These are phyloP conservation scores for Phytophthora europaea DNA, from an alignment of 352 stramenopile species.

Conservation along the genomic window DNA sequence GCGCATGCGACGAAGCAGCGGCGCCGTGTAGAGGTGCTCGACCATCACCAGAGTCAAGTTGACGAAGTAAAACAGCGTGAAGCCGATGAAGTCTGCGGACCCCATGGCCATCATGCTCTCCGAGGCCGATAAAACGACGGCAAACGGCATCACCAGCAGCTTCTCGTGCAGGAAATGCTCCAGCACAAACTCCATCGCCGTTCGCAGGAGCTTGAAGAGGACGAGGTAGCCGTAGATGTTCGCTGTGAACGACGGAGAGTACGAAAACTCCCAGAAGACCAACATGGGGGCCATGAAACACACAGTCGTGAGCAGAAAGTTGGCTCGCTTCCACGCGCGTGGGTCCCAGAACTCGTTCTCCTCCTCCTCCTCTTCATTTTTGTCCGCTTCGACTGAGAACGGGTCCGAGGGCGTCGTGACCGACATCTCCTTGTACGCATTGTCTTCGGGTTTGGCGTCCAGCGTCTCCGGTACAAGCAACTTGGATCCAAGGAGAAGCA, in stretches of 20 bases:
- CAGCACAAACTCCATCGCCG: slow-evolving; percentile 85
- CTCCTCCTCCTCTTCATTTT: slow-evolving; percentile 63
- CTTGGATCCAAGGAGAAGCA: slow-evolving; percentile 67
- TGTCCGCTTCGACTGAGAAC: slow-evolving; percentile 65
- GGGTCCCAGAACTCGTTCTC: slow-evolving; percentile 86
- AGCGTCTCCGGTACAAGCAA: slow-evolving; percentile 90
- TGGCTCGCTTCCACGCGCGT: slow-evolving; percentile 91
- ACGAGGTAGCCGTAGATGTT: slow-evolving; percentile 94
- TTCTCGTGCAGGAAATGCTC: slow-evolving; percentile 92
- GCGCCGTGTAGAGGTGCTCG: slow-evolving; percentile 95
- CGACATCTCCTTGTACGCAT: slow-evolving; percentile 80
- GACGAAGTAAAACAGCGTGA: slow-evolving; percentile 95
- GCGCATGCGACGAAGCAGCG: slow-evolving; percentile 80
- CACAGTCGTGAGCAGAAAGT: slow-evolving; percentile 91
- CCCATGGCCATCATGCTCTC: slow-evolving; percentile 97
- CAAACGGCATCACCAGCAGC: slow-evolving; percentile 91
- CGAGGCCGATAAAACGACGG: slow-evolving; percentile 91
- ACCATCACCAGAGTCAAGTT: slow-evolving; percentile 94
- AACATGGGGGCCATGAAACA: slow-evolving; percentile 89
- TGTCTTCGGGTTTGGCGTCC: slow-evolving; percentile 80
- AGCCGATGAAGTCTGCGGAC: slow-evolving; percentile 96
- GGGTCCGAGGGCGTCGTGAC: slow-evolving; percentile 46
- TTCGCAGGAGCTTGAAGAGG: slow-evolving; percentile 91
- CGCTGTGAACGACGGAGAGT: slow-evolving; percentile 92
- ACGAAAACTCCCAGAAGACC: slow-evolving; percentile 98